A percentile compares a stretch with the other conserved stretches of the same genome.
These are phyloP conservation scores for Pseudogymnoascus sp. DNA, from an alignment of 2,329 filamentous ascomycete genomes.

Conservation along the genomic window DNA sequence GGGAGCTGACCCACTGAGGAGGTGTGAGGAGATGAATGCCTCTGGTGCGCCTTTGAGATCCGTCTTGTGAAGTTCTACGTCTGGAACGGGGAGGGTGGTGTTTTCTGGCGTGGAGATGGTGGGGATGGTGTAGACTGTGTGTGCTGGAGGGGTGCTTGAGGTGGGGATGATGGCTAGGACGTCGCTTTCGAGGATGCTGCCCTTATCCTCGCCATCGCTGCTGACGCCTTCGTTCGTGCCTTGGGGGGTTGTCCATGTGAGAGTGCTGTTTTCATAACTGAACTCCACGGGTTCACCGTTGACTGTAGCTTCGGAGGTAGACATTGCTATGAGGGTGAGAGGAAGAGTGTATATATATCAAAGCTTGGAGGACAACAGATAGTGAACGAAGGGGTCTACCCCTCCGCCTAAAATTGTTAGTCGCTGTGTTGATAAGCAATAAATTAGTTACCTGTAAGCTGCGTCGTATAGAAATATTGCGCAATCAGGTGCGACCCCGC, in stretches of 20 bases:
- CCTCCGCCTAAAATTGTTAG: not conserved
- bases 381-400: not conserved
- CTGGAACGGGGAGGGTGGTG: not conserved
- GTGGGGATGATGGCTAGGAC: not conserved
- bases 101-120: not conserved
- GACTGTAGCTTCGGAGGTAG: not conserved
- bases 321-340: not conserved
- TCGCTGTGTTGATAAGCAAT: not conserved
- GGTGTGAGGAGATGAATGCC: not conserved
- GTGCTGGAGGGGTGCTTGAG: not conserved
- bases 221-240: conserved; percentile 18
- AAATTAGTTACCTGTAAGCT: not conserved
- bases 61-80: not conserved
- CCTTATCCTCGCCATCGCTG: conserved; percentile 1
- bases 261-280: not conserved
- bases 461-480: not conserved
- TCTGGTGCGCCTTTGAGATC: not conserved
- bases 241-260: not conserved
- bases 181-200: not conserved
- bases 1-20: not conserved
- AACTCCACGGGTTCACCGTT: not conserved
- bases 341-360: not conserved
- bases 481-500: not conserved
- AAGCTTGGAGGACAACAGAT: not conserved
- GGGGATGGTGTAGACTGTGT: not conserved